Percentiles rank a stretch among this genome's conserved stretches.
These are phyloP conservation scores for Solanum medicagineum DNA, from an alignment of 257 asterid genomes.

Conservation along the genomic window DNA sequence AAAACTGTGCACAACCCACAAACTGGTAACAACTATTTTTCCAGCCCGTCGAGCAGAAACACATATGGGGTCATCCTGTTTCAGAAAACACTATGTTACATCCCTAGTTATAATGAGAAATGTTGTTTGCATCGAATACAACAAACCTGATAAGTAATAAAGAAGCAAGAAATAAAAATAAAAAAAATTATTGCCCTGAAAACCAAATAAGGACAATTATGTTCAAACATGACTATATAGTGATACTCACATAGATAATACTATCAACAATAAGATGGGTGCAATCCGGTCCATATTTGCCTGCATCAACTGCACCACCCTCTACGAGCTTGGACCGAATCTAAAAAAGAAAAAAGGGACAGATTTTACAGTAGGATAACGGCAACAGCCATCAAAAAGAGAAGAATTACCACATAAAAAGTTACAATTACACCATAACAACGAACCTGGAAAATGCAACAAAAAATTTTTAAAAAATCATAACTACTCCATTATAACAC, in stretches of 20 bases:
- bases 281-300: constrained; percentile 53
- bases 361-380: neutral
- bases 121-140: neutral
- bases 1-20: constrained; percentile 83
- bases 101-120: neutral
- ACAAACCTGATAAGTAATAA: neutral
- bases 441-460: neutral
- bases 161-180: neutral
- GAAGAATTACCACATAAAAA: neutral
- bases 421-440: neutral
- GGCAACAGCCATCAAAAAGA: neutral
- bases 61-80: constrained; percentile 76
- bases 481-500: neutral
- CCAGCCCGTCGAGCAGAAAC: constrained; percentile 66
- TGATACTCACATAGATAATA: constrained; percentile 51
- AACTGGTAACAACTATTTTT: constrained; percentile 54
- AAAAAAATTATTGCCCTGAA: neutral
- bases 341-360: constrained; percentile 9
- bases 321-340: constrained; percentile 44
- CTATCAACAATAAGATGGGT: constrained; percentile 68
- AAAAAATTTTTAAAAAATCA: neutral
- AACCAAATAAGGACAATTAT: neutral
- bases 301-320: constrained; percentile 69
- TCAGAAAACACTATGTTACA: neutral
- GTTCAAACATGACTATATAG: neutral